Base-by-base conservation (phyloP, 2,329 filamentous ascomycete species). In the Clarireedia homoeocarpa region DNA sequence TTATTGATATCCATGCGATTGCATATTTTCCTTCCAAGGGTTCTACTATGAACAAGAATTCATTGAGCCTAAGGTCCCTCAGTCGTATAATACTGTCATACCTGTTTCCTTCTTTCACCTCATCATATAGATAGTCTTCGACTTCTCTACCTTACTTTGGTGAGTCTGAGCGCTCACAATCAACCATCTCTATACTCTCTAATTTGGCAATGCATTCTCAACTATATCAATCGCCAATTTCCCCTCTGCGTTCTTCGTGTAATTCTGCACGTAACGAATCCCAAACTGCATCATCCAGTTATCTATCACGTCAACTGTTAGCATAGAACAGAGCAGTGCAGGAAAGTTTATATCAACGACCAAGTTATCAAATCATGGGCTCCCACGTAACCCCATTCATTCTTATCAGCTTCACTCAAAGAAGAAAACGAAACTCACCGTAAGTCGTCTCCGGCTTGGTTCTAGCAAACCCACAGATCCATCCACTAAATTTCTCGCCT, bases 401-500 rank as follows among this genome's bases (percentile, higher is more conserved):
- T 20, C 20, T 20, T 2, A 20, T 20, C 20, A 20, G 20, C 20
- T 20, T 20, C 20, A 20, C 20, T 20, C 20, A 20, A 20, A 47
- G 10, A 27, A 27, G 2, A 40, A 30, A 48, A 26, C 12, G 14
- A 27, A 45, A 48, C 34, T 46, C 36, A 58, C 52, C 52, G 46
- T 49, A 58, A 40, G 48, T 52, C 46, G 48, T 58, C 10, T 30
- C 52, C 12, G 51, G 55, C 27, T 54, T 58, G 24, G 30, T 49
- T 39, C 30, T 58, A 34, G 46, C 55, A 54, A 58, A 50, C 23
- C 55, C 55, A 39, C 55, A 58, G 10, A 38, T 14, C 45, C 53
- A 44, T 30, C 39, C 51, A 4, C 23, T n/a, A 47, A 54, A 51
- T 30, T 30, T 40, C 38, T 24, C 2, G 63, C 65, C 59, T 62